Evolutionary conservation across 805 yeast genomes (phyloP).

Genomic region (Lipomyces sp.): DNA sequence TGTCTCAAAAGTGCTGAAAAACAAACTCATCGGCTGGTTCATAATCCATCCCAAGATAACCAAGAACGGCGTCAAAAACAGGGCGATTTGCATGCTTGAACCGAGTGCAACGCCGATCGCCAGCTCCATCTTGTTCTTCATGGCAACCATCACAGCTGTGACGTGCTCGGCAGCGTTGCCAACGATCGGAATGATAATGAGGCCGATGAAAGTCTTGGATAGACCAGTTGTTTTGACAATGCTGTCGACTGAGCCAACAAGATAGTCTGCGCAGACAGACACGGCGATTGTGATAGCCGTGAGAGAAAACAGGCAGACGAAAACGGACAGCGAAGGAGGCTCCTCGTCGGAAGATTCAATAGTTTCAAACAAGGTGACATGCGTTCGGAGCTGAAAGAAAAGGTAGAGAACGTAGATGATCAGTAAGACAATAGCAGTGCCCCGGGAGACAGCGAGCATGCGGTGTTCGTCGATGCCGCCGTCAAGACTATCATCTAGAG

Average conservation of each 20-base stretch:
- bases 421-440: slow-evolving; percentile 79
- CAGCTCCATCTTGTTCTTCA: slow-evolving; percentile 95
- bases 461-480: slow-evolving; percentile 49
- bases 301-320: slow-evolving; percentile 53
- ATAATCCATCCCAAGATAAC: slow-evolving; percentile 92
- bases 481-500: slow-evolving; percentile 55
- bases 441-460: slow-evolving; percentile 79
- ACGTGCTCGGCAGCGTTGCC: slow-evolving; percentile 99
- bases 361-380: slow-evolving; percentile 45
- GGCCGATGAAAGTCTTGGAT: slow-evolving; percentile 93
- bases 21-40: slow-evolving; percentile 89
- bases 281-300: slow-evolving; percentile 74
- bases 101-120: slow-evolving; percentile 98
- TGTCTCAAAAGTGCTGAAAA: slow-evolving; percentile 91
- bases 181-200: slow-evolving; percentile 91
- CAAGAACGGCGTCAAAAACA: slow-evolving; percentile 94
- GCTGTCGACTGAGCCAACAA: slow-evolving; percentile 91
- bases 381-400: slow-evolving; percentile 87
- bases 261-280: slow-evolving; percentile 88
- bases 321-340: slow-evolving; percentile 52
- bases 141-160: slow-evolving; percentile 92
- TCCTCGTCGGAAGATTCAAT: slow-evolving; percentile 45
- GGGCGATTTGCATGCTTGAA: slow-evolving; percentile 90
- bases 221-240: slow-evolving; percentile 83
- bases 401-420: slow-evolving; percentile 77